phyloP scores from a whole-genome alignment of 2,329 filamentous ascomycete species.

The Thielaviopsis euricoi region DNA sequence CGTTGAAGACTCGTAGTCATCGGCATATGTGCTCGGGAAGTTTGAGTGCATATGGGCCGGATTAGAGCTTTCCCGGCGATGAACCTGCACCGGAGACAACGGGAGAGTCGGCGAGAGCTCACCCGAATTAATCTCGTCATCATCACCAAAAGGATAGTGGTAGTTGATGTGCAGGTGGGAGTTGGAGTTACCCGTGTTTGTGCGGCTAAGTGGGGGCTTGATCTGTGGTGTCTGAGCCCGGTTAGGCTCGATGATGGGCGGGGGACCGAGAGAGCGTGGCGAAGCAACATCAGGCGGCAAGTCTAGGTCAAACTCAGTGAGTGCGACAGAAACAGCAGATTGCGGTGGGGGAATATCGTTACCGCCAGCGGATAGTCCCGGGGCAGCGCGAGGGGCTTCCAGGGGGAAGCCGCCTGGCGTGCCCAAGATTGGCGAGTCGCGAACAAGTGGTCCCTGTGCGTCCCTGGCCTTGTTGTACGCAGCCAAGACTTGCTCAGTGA shows the following conservation, averaged over 20 bases:
- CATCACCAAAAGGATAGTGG: slow-evolving; percentile 11
- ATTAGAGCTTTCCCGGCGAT: background rate
- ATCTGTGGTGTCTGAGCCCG: background rate
- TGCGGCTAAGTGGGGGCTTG: background rate
- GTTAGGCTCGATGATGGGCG: background rate
- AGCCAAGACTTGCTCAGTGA: background rate
- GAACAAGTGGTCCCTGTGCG: background rate
- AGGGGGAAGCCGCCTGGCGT: slow-evolving; percentile 46
- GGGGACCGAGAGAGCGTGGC: background rate
- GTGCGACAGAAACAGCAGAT: slow-evolving; percentile 44
- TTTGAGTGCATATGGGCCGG: background rate
- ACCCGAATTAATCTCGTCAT: slow-evolving; percentile 4
- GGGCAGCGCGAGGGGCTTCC: slow-evolving; percentile 18
- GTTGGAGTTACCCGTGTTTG: background rate
- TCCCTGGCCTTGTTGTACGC: background rate
- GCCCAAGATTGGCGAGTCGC: slow-evolving; percentile 14
- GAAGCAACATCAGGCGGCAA: background rate
- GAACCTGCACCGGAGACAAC: slow-evolving; percentile 9
- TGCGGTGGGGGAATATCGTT: slow-evolving; percentile 20
- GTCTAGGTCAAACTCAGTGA: slow-evolving; percentile 55
- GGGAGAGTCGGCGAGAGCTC: slow-evolving; percentile 10
- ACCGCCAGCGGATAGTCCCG: background rate
- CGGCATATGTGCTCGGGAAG: slow-evolving; percentile 19
- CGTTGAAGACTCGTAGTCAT: slow-evolving; percentile 22
- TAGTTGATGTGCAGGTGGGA: slow-evolving; percentile 10